phyloP scores from a whole-genome alignment of 2,329 filamentous ascomycete genomes.

The Paecilomyces fulvus region DNA sequence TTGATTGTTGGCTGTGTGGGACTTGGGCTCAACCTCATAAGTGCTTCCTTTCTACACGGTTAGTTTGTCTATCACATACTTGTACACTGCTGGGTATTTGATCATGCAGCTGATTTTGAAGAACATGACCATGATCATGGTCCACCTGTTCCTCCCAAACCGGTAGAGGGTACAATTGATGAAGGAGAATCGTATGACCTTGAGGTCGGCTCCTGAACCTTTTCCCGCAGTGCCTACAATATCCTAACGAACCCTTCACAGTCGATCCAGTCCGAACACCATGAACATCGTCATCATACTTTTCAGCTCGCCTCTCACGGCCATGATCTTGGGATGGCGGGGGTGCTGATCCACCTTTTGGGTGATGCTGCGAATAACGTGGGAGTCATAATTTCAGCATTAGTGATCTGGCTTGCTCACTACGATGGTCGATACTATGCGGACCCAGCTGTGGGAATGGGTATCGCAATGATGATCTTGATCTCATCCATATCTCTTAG shows the following conservation, averaged over 20 bases:
- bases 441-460: constrained; percentile 61
- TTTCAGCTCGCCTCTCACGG: constrained; percentile 30
- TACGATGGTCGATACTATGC: constrained; percentile 58
- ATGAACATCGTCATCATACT: constrained; percentile 20
- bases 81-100: not conserved
- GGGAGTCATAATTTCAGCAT: constrained; percentile 61
- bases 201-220: not conserved
- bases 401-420: constrained; percentile 59
- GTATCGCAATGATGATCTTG: constrained; percentile 66
- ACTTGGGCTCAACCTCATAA: constrained; percentile 58
- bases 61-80: constrained; percentile 5
- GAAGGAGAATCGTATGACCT: not conserved
- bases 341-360: constrained; percentile 61
- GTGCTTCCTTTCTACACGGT: constrained; percentile 58
- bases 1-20: constrained; percentile 63
- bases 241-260: not conserved
- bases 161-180: not conserved
- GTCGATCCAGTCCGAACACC: constrained; percentile 6
- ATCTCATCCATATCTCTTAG: constrained; percentile 53
- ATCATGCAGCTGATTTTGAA: not conserved
- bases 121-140: constrained; percentile 8
- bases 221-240: not conserved
- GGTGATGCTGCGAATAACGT: constrained; percentile 70
- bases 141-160: constrained; percentile 3
- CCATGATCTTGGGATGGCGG: constrained; percentile 62